Evolutionary conservation across 106 monocot genomes (phyloP), one percentile per base, ranked within the genome.

Genomic region (Apostasia ramifera): DNA sequence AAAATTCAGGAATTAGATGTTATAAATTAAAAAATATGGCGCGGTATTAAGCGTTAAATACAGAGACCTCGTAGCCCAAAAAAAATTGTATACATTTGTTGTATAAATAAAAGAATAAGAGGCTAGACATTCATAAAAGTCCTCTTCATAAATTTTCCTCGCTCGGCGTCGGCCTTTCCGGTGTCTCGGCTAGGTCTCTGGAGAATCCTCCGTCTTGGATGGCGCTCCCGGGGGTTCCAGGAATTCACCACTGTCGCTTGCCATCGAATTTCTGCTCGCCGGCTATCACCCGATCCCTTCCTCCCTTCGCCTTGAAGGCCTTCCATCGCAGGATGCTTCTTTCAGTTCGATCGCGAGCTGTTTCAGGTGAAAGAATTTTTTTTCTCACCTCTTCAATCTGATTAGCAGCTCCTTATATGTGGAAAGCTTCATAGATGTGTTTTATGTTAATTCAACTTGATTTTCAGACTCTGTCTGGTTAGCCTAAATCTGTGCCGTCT

Each of bases 141-240:
- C 26, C 26, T 26, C 26, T 26, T 26, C 26, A 26, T 26, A 26
- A 26, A 26, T 26, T 26, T 26, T 26, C 26, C 26, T 26, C 26
- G 26, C 26, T 26, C 26, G 26, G 26, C 26, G 26, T 26, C 26
- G 26, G 26, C 26, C 26, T 26, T 26, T 26, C 26, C 26, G 26
- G 26, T 26, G 26, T 26, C 26, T 26, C 26, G 26, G 26, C 26
- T 26, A 26, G 26, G 26, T 26, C 26, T 26, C 26, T 26, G 50
- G 8, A 50, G 50, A 50, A 8, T 50, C 50, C 56, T 54, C 55
- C 41, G 47, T 47, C 73, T 13, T 50, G 47, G 59, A 88, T 88
- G 88, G 81, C 84, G 64, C 73, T 84, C 73, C 69, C 76, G 14
- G 75, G 64, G 67, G 44, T 70, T 14, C 59, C 66, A 1, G 53